Percentiles rank a stretch among this genome's conserved stretches.
Evolutionary conservation across 441 rosid species (phyloP).

Genomic region (Brassica hybrid): DNA sequence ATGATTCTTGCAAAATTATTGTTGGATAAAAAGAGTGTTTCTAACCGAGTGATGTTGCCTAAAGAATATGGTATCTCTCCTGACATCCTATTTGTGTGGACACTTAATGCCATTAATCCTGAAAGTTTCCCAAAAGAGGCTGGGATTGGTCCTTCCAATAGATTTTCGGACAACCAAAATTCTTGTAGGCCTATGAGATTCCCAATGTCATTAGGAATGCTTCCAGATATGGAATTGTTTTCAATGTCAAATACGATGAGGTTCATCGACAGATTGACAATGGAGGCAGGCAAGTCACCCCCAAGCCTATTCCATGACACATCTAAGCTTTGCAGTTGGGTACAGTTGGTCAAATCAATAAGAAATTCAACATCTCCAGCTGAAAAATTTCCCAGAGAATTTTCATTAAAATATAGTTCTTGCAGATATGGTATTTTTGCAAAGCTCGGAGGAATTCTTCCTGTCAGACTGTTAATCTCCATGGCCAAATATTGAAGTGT

Average conservation of each 20-base stretch:
- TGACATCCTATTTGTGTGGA: too few species aligned
- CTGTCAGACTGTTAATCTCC: not conserved
- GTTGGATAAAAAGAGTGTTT: not conserved
- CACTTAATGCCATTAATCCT: too few species aligned
- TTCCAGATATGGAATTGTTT: too few species aligned
- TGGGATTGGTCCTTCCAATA: too few species aligned
- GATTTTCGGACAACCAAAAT: too few species aligned
- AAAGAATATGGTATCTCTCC: too few species aligned
- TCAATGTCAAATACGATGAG: too few species aligned
- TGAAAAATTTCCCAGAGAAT: not conserved
- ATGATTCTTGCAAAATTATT: not conserved
- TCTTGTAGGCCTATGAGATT: too few species aligned
- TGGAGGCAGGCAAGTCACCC: not conserved
- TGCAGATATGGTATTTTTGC: not conserved
- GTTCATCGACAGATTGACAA: not conserved
- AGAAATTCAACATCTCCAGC: not conserved
- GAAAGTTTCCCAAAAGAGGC: too few species aligned
- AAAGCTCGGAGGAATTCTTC: slow-evolving; percentile 2
- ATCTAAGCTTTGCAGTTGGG: not conserved
- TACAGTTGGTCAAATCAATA: not conserved
- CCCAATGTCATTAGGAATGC: too few species aligned
- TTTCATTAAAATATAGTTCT: accelerated
- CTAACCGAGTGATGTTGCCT: not conserved
- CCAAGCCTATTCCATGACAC: not conserved
- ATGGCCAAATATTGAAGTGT: not conserved